phyloP scores from a whole-genome alignment of 805 yeast genomes.

The Lachancea waltii region DNA sequence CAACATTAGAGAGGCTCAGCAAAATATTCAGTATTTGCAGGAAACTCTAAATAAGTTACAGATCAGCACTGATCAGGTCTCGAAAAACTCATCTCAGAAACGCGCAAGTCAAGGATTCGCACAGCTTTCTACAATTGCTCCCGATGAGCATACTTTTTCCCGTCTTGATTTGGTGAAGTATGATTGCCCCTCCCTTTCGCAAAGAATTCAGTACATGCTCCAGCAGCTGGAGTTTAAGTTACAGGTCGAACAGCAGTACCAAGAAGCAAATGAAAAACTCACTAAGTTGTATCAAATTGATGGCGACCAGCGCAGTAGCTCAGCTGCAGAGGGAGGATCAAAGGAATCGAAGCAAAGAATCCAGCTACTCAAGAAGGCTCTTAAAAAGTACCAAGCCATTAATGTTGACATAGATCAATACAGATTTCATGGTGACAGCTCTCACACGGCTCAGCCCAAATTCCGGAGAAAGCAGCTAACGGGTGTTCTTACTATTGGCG shows the following conservation, averaged over 20 bases:
- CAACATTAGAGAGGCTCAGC: constrained; percentile 83
- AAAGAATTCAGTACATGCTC: constrained; percentile 89
- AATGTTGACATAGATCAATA: constrained; percentile 62
- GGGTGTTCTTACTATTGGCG: constrained; percentile 69
- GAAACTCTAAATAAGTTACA: constrained; percentile 61
- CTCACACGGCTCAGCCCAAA: constrained; percentile 56
- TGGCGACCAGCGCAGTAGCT: constrained; percentile 79
- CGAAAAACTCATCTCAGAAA: constrained; percentile 1
- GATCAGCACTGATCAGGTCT: constrained; percentile 10
- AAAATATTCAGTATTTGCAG: constrained; percentile 82
- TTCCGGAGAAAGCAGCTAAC: constrained; percentile 77
- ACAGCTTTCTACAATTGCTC: constrained; percentile 35
- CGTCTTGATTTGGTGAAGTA: constrained; percentile 79
- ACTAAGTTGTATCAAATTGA: constrained; percentile 80
- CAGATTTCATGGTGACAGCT: constrained; percentile 50
- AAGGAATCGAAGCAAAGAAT: constrained; percentile 81
- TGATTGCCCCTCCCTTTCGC: constrained; percentile 92
- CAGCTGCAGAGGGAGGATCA: constrained; percentile 85
- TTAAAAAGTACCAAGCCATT: constrained; percentile 85
- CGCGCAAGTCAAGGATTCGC: constrained; percentile 20
- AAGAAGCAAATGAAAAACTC: constrained; percentile 86
- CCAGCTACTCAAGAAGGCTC: constrained; percentile 71
- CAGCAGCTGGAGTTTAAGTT: constrained; percentile 91
- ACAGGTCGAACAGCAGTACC: constrained; percentile 89
- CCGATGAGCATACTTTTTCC: constrained; percentile 41